Evolutionary conservation across 2,329 filamentous ascomycete species (phyloP), one percentile per base, ranked within the genome.

Genomic region (Fusarium ambrosium): DNA sequence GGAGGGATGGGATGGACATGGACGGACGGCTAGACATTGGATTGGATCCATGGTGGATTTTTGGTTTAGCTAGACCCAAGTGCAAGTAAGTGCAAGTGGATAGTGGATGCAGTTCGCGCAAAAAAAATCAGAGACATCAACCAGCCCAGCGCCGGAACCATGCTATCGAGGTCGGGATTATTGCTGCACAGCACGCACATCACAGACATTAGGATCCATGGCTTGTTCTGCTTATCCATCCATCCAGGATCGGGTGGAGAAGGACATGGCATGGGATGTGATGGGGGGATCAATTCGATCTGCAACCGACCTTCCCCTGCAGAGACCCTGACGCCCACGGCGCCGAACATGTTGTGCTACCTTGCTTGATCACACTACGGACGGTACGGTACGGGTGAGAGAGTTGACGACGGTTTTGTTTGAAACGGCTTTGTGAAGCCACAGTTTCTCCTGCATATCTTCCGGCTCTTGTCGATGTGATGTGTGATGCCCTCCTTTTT

Each of bases 91-190:
- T 34, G 32, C 32, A 34, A 34, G 32, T 34, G 32, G 32, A 34
- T 34, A 34, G 32, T 77, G 75, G 73, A 73, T 77, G 75, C 73
- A 68, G 75, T 76, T 73, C 71, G 74, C 67, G 58, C 58, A 41
- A 20, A 27, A 64, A 34, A 39, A 24, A 24, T n/a, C 16, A 53
- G 48, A 53, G 61, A 63, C 61, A 58, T 53, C 68, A 71, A 45
- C 69, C 56, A 66, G 51, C 24, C 48, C 48, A 32, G 18, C 45
- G 56, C 69, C 66, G 66, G 61, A 72, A 56, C 64, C 69, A 72
- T 72, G 29, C 58, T 62, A n/a, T 48, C 27, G 27, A 62, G 34
- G 22, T 59, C 55, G 18, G 55, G 32, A 27, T 59, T 41, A 13
- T 59, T 59, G 55, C 55, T 59, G 64, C 70, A 74, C 58, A 70